These are phyloP conservation scores for Cystofilobasidium capitatum DNA, from an alignment of 768 basidiomycete species.

Conservation along the genomic window DNA sequence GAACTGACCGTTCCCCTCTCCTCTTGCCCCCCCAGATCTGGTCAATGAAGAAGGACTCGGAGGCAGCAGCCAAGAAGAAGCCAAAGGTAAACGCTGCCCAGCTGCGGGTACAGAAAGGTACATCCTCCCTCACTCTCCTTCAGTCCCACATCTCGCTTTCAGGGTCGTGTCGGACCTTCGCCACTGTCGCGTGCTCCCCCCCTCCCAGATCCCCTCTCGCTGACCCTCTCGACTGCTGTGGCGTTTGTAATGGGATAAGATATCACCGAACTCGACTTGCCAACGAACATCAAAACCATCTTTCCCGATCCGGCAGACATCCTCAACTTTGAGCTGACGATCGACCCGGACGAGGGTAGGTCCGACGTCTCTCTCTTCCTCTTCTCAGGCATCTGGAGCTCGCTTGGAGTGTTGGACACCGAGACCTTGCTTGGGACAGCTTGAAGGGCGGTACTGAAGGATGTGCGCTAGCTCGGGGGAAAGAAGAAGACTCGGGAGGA, in stretches of 20 bases:
- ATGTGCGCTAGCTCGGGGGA: no score
- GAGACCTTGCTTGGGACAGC: neutral
- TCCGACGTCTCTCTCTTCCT: conserved; percentile 7
- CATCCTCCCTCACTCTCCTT: conserved; percentile 24
- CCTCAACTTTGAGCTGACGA: conserved; percentile 90
- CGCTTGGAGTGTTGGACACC: neutral
- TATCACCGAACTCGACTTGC: conserved; percentile 90
- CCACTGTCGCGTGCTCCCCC: neutral
- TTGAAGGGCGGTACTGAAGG: no score
- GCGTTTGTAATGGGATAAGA: conserved; percentile 46
- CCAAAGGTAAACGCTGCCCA: conserved; percentile 98
- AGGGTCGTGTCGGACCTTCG: no score
- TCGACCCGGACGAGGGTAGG: conserved; percentile 91
- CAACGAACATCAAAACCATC: conserved; percentile 87
- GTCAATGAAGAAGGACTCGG: conserved; percentile 99
- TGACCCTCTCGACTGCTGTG: neutral
- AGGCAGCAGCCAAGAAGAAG: conserved; percentile 92
- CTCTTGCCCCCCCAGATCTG: conserved; percentile 61
- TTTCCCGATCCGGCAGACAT: conserved; percentile 90
- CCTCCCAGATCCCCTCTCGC: neutral
- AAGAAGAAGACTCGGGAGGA: no score
- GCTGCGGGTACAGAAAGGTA: conserved; percentile 98
- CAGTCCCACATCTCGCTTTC: neutral
- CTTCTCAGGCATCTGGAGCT: neutral
- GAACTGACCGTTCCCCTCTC: neutral